Percentiles rank a stretch among this genome's conserved stretches.
These are phyloP conservation scores for Hypoxylon sp. DNA, from an alignment of 2,329 filamentous ascomycete genomes.

Conservation along the genomic window DNA sequence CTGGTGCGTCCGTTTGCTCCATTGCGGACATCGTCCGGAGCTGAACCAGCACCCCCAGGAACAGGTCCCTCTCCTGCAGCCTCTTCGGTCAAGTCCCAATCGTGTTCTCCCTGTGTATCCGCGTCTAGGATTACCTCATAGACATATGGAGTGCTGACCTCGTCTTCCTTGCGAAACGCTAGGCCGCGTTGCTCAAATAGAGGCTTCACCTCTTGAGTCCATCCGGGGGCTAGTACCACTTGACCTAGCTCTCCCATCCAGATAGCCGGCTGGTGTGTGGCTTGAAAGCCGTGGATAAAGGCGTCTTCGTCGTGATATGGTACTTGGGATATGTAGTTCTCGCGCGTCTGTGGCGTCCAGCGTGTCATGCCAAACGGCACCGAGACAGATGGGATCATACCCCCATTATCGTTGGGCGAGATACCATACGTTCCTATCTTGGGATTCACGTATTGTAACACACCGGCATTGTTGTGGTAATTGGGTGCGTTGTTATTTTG, in stretches of 20 bases:
- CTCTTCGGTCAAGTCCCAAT: slow-evolving; percentile 56
- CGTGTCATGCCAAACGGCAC: slow-evolving; percentile 65
- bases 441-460: slow-evolving; percentile 55
- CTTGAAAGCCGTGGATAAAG: slow-evolving; percentile 64
- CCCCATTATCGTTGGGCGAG: slow-evolving; percentile 55
- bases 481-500: slow-evolving; percentile 2
- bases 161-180: slow-evolving; percentile 60
- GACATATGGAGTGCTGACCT: slow-evolving; percentile 61
- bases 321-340: slow-evolving; percentile 65
- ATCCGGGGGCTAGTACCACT: slow-evolving; percentile 59
- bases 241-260: slow-evolving; percentile 67
- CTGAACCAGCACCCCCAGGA: slow-evolving; percentile 59
- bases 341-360: slow-evolving; percentile 65
- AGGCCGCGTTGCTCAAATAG: slow-evolving; percentile 60
- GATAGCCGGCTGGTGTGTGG: slow-evolving; percentile 66
- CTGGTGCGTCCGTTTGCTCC: slow-evolving; percentile 60
- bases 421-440: slow-evolving; percentile 55
- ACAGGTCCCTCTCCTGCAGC: slow-evolving; percentile 54
- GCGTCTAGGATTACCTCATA: slow-evolving; percentile 62
- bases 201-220: slow-evolving; percentile 51
- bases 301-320: slow-evolving; percentile 62
- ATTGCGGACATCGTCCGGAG: slow-evolving; percentile 54
- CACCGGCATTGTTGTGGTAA: slow-evolving; percentile 53
- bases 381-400: slow-evolving; percentile 58
- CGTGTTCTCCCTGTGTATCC: slow-evolving; percentile 53